Conservation (phyloP, 257 asterid species). For the Dorcoceras hygrometricum region DNA sequence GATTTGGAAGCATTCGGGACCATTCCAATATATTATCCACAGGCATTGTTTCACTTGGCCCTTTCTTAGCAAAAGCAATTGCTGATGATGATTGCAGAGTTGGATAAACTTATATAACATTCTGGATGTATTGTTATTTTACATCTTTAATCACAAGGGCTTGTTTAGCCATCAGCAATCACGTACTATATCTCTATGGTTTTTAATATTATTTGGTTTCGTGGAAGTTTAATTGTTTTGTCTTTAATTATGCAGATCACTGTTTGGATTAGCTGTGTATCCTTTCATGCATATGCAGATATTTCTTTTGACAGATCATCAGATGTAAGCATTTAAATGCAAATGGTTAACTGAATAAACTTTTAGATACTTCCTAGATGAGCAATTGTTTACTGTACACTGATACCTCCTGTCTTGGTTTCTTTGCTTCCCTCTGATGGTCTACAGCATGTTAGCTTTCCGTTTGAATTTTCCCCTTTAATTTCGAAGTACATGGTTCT, state of each 20-base stretch:
- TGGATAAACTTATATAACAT: slow-evolving; percentile 1
- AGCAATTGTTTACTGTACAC: slow-evolving; percentile 9
- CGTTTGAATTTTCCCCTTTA: slow-evolving; percentile 6
- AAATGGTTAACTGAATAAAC: slow-evolving; percentile 10
- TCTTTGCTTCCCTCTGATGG: not conserved
- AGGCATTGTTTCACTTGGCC: not conserved
- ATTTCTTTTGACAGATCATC: slow-evolving; percentile 66
- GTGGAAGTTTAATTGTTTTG: slow-evolving; percentile 23
- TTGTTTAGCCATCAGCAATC: not conserved
- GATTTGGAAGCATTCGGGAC: not conserved
- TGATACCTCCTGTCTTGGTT: slow-evolving; percentile 16
- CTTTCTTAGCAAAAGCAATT: slow-evolving; percentile 3
- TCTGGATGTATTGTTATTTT: not conserved
- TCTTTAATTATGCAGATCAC: slow-evolving; percentile 57
- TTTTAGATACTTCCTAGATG: not conserved
- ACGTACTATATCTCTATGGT: slow-evolving; percentile 1
- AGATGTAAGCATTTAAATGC: slow-evolving; percentile 62
- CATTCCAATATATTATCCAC: not conserved
- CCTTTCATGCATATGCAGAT: slow-evolving; percentile 85
- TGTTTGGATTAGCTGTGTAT: slow-evolving; percentile 79
- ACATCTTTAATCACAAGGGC: not conserved
- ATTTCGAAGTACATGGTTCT: not conserved
- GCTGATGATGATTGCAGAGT: not conserved
- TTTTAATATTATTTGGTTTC: not conserved
- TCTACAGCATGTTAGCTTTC: not conserved